Conservation (phyloP, 2,329 filamentous ascomycete genomes). For the Alternaria gansuensis region DNA sequence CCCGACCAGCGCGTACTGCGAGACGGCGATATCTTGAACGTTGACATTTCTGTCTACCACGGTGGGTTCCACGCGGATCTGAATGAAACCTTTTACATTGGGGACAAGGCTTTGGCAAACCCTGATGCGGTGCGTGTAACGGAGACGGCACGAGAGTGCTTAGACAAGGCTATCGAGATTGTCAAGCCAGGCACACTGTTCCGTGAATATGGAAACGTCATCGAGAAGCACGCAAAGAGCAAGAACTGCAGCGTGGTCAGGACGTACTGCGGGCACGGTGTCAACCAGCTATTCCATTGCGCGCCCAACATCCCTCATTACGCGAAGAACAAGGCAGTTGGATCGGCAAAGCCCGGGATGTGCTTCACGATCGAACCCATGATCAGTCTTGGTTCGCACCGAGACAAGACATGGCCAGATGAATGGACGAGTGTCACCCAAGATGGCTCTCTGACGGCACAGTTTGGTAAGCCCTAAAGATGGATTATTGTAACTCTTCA, state of each 20-base stretch:
- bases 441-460: conserved; percentile 88
- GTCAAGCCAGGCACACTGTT: conserved; percentile 94
- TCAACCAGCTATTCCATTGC: conserved; percentile 93
- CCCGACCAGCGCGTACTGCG: conserved; percentile 86
- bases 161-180: conserved; percentile 88
- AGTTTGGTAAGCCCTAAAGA: conserved; percentile 74
- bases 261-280: conserved; percentile 95
- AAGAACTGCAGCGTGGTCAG: conserved; percentile 89
- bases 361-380: conserved; percentile 99
- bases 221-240: conserved; percentile 92
- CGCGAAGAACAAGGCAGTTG: conserved; percentile 97
- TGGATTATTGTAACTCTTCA: not conserved
- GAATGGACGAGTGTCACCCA: conserved; percentile 97
- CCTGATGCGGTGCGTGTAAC: conserved; percentile 89
- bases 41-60: conserved; percentile 94
- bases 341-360: conserved; percentile 93
- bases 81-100: conserved; percentile 99
- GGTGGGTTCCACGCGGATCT: conserved; percentile 94
- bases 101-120: conserved; percentile 83
- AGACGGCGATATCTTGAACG: conserved; percentile 96
- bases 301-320: conserved; percentile 96
- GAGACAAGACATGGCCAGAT: conserved; percentile 96
- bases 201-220: conserved; percentile 90
- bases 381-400: conserved; percentile 91
- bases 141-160: conserved; percentile 85